These are phyloP conservation scores for Entomortierella chlamydospora DNA, from an alignment of 192 early-diverging fungal species.

Conservation along the genomic window DNA sequence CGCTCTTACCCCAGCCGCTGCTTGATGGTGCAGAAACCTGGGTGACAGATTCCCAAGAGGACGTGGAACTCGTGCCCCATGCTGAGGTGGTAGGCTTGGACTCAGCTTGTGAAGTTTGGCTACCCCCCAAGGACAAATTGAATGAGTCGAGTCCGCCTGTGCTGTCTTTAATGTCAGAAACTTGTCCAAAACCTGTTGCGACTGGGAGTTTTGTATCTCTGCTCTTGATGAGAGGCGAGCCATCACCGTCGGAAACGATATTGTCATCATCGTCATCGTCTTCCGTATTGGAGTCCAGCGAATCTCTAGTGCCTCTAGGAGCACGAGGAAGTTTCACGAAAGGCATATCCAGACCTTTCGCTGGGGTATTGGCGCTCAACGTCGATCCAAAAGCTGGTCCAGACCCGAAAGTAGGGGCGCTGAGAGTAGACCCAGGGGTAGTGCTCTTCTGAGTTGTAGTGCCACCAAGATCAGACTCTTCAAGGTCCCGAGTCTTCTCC, in stretches of 20 bases:
- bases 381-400: conserved; percentile 12
- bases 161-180: background rate
- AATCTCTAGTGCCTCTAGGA: conserved; percentile 32
- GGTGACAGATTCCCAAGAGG: conserved; percentile 36
- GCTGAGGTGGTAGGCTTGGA: conserved; percentile 13
- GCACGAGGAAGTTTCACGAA: conserved; percentile 41
- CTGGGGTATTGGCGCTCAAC: background rate
- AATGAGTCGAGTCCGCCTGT: conserved; percentile 38
- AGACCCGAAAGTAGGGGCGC: conserved; percentile 9
- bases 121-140: conserved; percentile 27
- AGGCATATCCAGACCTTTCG: conserved; percentile 24
- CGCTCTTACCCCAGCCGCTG: background rate
- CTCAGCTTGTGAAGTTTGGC: conserved; percentile 8
- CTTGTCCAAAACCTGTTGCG: conserved; percentile 11
- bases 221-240: conserved; percentile 6
- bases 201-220: background rate
- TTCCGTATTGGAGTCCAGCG: conserved; percentile 44
- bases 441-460: background rate
- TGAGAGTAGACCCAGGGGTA: background rate
- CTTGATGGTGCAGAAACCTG: conserved; percentile 12
- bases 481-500: conserved; percentile 12
- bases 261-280: conserved; percentile 38
- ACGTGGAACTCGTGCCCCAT: conserved; percentile 37
- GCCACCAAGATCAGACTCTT: conserved; percentile 21
- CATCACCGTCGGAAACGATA: conserved; percentile 5